Evolutionary conservation across 352 stramenopile species (phyloP), one percentile per base, ranked within the genome.

Genomic region (Thraustochytrium sp.): DNA sequence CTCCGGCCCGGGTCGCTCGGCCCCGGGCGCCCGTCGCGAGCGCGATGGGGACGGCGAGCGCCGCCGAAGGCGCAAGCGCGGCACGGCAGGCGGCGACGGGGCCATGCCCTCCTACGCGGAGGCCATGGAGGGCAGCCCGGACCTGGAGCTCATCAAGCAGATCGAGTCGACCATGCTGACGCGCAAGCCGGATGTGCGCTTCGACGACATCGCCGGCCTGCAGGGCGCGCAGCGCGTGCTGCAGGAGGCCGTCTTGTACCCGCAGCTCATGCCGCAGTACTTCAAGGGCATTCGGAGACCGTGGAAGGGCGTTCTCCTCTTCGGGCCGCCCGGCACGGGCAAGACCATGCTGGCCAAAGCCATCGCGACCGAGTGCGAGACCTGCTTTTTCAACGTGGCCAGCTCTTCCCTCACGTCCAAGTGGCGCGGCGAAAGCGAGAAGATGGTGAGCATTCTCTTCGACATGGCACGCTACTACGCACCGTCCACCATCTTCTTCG

Each of bases 301-400:
- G 8, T 94, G 91, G 91, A 97, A 96, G 78, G 94, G 94, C 18
- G 94, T 96, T 56, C 62, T 97, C 11, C 84, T 97, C 0, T 97
- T 93, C 46, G 93, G 93, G 0, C 93, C 93, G 2, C 93, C 93
- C 0, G 93, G 95, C 26, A 98, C 94, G 46, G 96, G 96, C 61
- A 99, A 99, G 89, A 99, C 96, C n/a, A 95, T 98, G 91, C 88
- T 99, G 38, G 96, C 96, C 31, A 98, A 90, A 83, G 93, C 93
- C 1, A 92, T 98, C 16, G 95, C 95, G 2, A 94, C 95, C 42
- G 95, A 98, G 76, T 98, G 94, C 88, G 92, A 95, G 61, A 96
- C 95, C 8, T 98, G 95, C 2, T 99, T 99, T 88, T 99, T 99
- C 88, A 98, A 98, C 85, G 95, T 99, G 46, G 95, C 90, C 40